These are phyloP conservation scores for Astrocystis sublimbata DNA, from an alignment of 495 filamentous ascomycete genomes.

Conservation along the genomic window DNA sequence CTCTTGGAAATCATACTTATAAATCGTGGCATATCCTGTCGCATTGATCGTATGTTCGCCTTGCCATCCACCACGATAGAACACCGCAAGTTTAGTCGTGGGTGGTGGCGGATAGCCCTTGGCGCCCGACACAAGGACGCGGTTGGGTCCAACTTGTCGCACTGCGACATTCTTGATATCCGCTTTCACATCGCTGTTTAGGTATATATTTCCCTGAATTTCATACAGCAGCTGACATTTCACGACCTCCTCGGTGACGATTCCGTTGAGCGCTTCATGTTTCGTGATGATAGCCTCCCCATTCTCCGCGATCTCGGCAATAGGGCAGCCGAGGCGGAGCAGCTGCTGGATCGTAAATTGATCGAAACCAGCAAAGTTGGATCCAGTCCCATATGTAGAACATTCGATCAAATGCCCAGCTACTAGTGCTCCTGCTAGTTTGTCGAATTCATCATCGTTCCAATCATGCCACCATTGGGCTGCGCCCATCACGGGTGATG, in stretches of 20 bases:
- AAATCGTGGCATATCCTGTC: conserved; percentile 46
- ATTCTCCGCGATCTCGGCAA: conserved; percentile 50
- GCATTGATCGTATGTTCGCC: conserved; percentile 33
- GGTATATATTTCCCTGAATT: conserved; percentile 58
- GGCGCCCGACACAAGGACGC: conserved; percentile 47
- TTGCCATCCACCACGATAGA: conserved; percentile 50
- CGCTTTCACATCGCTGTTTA: conserved; percentile 59
- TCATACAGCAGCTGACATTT: conserved; percentile 60
- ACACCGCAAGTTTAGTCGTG: conserved; percentile 57
- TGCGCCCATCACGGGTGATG: conserved; percentile 54
- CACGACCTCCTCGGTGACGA: conserved; percentile 45
- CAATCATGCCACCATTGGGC: conserved; percentile 54
- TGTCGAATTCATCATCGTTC: conserved; percentile 43
- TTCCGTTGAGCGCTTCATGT: conserved; percentile 24
- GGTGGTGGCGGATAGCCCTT: conserved; percentile 50
- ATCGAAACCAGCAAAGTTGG: conserved; percentile 60
- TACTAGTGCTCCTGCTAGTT: conserved; percentile 53
- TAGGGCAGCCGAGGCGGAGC: conserved; percentile 56
- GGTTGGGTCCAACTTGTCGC: conserved; percentile 43
- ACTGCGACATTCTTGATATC: conserved; percentile 51
- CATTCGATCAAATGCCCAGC: conserved; percentile 59
- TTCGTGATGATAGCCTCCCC: conserved; percentile 27
- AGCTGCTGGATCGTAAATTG: conserved; percentile 39
- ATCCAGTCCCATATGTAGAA: conserved; percentile 55
- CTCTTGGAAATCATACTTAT: conserved; percentile 45